These are phyloP conservation scores for Phytophthora citricola DNA, from an alignment of 352 stramenopile genomes.

Conservation along the genomic window DNA sequence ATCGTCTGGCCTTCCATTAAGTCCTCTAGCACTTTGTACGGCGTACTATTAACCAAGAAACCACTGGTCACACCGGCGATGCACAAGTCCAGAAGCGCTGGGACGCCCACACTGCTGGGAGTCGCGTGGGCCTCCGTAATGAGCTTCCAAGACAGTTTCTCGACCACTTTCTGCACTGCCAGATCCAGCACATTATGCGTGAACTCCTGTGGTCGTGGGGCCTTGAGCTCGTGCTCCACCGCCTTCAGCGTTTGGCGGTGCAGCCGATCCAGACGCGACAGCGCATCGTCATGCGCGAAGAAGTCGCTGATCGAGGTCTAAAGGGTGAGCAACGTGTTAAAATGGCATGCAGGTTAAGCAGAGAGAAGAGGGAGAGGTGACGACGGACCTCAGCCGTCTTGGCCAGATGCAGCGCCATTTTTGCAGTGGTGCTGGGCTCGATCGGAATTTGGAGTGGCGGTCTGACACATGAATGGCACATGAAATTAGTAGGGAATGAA, in stretches of 20 bases:
- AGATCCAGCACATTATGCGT: slow-evolving; percentile 76
- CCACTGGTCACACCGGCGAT: slow-evolving; percentile 78
- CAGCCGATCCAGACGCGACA: slow-evolving; percentile 56
- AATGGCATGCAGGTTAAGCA: background rate
- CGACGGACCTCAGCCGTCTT: slow-evolving; percentile 62
- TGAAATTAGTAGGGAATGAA: background rate
- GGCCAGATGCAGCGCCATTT: slow-evolving; percentile 71
- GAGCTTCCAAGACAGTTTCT: slow-evolving; percentile 80
- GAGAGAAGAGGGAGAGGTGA: background rate
- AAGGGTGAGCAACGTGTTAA: slow-evolving; percentile 11
- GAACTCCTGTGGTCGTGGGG: slow-evolving; percentile 46
- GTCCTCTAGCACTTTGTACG: slow-evolving; percentile 89
- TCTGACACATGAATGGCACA: slow-evolving; percentile 10
- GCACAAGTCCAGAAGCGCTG: slow-evolving; percentile 79
- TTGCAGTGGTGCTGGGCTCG: background rate
- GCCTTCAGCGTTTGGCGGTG: slow-evolving; percentile 43
- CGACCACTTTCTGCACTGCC: slow-evolving; percentile 83
- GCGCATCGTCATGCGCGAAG: slow-evolving; percentile 59
- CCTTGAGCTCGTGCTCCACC: slow-evolving; percentile 44
- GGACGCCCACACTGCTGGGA: slow-evolving; percentile 62
- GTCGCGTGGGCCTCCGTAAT: slow-evolving; percentile 66
- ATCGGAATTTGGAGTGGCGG: slow-evolving; percentile 16
- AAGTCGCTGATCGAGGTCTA: slow-evolving; percentile 70
- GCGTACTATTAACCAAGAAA: slow-evolving; percentile 70
- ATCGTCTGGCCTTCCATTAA: slow-evolving; percentile 90